phyloP scores from a whole-genome alignment of 768 basidiomycete genomes.

The Calocybe gangraenosa region DNA sequence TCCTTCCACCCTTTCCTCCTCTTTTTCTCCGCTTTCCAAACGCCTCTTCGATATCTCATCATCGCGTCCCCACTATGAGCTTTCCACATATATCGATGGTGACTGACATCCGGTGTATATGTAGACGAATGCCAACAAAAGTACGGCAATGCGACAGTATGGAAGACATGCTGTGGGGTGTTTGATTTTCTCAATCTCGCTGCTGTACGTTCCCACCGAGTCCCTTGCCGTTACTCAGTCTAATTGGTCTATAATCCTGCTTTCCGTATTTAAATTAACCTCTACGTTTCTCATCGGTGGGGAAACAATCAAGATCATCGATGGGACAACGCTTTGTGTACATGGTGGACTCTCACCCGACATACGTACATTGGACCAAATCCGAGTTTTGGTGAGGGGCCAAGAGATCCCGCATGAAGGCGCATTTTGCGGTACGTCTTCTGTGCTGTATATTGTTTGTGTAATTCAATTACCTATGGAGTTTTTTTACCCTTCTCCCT shows the following conservation, averaged over 20 bases:
- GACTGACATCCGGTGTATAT: too few species aligned
- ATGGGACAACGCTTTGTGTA: constrained; percentile 88
- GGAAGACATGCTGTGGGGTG: constrained; percentile 96
- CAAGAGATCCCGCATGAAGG: constrained; percentile 99
- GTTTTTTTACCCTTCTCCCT: too few species aligned
- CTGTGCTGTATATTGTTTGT: too few species aligned
- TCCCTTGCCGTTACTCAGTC: background rate
- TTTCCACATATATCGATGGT: too few species aligned
- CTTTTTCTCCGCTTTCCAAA: too few species aligned
- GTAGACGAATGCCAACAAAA: constrained; percentile 99
- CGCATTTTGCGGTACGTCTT: constrained; percentile 86
- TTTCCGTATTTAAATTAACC: too few species aligned
- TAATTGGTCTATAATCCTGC: background rate
- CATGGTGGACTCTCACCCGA: constrained; percentile 97
- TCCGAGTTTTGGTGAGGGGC: constrained; percentile 87
- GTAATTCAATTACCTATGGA: too few species aligned
- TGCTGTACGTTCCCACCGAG: constrained; percentile 51
- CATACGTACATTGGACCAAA: constrained; percentile 91
- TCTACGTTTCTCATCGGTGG: too few species aligned
- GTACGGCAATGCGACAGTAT: constrained; percentile 91
- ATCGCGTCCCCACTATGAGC: too few species aligned
- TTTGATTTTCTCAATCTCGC: constrained; percentile 96
- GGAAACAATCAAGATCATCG: constrained; percentile 69
- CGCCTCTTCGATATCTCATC: too few species aligned
- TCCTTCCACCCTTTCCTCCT: too few species aligned